These are phyloP conservation scores for Athelia psychrophila DNA, from an alignment of 1,284 basidiomycete genomes.

Conservation along the genomic window DNA sequence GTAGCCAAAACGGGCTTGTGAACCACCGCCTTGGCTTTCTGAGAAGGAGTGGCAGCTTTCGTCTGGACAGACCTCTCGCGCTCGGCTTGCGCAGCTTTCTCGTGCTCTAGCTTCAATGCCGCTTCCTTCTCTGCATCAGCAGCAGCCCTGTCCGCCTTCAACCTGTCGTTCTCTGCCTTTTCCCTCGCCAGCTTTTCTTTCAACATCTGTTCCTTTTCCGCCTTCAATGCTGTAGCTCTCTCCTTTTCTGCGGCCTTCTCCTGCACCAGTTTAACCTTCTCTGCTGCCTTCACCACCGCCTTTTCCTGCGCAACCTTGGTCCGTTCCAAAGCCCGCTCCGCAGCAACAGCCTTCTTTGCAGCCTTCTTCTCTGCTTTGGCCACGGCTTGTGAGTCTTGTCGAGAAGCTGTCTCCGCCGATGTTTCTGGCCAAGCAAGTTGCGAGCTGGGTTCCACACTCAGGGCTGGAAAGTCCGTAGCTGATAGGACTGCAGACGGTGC, in stretches of 20 bases:
- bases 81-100: constrained; percentile 22
- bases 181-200: constrained; percentile 38
- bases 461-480: constrained; percentile 69
- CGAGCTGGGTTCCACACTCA: constrained; percentile 27
- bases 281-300: constrained; percentile 44
- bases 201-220: constrained; percentile 31
- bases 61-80: constrained; percentile 31
- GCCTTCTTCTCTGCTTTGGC: constrained; percentile 56
- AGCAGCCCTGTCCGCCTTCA: constrained; percentile 38
- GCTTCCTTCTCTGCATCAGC: constrained; percentile 32
- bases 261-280: constrained; percentile 42
- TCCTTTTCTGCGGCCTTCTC: constrained; percentile 47
- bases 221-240: constrained; percentile 31
- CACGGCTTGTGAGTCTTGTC: constrained; percentile 35
- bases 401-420: constrained; percentile 26
- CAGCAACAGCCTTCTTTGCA: constrained; percentile 59
- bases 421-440: constrained; percentile 17
- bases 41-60: constrained; percentile 16
- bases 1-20: not conserved
- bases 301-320: constrained; percentile 52
- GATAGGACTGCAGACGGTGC: not conserved
- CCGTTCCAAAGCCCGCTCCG: constrained; percentile 57
- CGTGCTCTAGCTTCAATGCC: constrained; percentile 26
- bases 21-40: constrained; percentile 21
- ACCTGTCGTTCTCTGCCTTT: constrained; percentile 24